Percentiles rank a stretch among this genome's conserved stretches.
Conservation (phyloP, 345 rosid genomes). For the Boechera divaricarpa region DNA sequence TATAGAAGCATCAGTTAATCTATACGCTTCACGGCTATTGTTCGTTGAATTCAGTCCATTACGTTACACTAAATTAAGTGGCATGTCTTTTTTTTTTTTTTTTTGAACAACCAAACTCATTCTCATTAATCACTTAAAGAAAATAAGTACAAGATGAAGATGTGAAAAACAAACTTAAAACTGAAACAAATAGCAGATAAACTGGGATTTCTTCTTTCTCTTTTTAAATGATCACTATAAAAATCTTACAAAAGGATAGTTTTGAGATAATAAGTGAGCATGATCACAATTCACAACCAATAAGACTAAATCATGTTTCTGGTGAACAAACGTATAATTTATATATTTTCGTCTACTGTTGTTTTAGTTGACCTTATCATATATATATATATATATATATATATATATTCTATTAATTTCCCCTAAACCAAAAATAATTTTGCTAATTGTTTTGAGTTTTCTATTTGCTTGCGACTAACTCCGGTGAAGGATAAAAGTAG, state of each 20-base stretch:
- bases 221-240: not conserved
- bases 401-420: not conserved
- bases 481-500: not conserved
- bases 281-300: not conserved
- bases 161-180: no score
- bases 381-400: not conserved
- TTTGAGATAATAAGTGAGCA: not conserved
- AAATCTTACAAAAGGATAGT: not conserved
- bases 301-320: conserved; percentile 3
- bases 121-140: no score
- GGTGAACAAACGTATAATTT: conserved; percentile 15
- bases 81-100: not conserved
- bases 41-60: not conserved
- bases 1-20: not conserved
- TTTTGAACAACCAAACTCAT: no score
- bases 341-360: not conserved
- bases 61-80: not conserved
- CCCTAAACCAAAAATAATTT: not conserved
- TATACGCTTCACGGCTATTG: not conserved
- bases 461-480: conserved; percentile 8
- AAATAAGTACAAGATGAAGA: no score
- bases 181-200: no score
- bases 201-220: no score
- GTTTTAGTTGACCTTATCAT: conserved; percentile 1
- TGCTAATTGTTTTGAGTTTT: not conserved